Base-by-base conservation (phyloP, 2,329 filamentous ascomycete genomes). In the Phoma herbarum region DNA sequence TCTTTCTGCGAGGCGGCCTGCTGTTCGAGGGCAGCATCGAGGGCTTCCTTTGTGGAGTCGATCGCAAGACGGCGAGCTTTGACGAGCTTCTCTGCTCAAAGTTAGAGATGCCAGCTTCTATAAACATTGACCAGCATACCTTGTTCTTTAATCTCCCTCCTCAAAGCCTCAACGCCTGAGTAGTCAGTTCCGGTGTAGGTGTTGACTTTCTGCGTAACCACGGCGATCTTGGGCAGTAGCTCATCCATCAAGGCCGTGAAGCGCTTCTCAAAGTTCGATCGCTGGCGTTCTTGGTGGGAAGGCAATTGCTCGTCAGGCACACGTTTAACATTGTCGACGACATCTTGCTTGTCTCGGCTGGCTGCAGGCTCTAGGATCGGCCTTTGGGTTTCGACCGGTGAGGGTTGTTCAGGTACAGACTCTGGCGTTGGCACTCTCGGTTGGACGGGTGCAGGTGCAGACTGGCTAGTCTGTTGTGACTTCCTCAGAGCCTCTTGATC, bases 1-100 rank as follows among this genome's bases (percentile, higher is more conserved):
- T 99, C 95, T 67, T 95, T 92, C 79, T 98, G 94, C 1, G 93
- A 96, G 16, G 89, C 82, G n/a, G 92, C 90, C 66, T 96, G 91
- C 66, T 90, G 88, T 54, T 89, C 85, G 64, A 95, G 93, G 29
- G 93, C 92, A n/a, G 87, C 84, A 69, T 94, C 90, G 82, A 98
- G 96, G 47, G 84, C 84, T 48, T 85, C 82, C 62, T 95, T 92
- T 18, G 92, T 87, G 31, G 83, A 79, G 60, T 89, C 88, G 51
- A 98, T 90, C 20, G 82, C 83, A 20, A 80, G 80, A 28, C 90
- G 86, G 37, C 81, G 81, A 10, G 75, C 64, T 72, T 91, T 90
- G 56, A 88, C 85, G 42, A 80, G 78, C 14, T 80, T 74, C 73
- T 89, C 87, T 76, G 47, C 16, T n/a, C 1, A 22, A 9, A 33